Evolutionary conservation across 164 flowering plant species (phyloP).

Genomic region (Cinnamomum chago): DNA sequence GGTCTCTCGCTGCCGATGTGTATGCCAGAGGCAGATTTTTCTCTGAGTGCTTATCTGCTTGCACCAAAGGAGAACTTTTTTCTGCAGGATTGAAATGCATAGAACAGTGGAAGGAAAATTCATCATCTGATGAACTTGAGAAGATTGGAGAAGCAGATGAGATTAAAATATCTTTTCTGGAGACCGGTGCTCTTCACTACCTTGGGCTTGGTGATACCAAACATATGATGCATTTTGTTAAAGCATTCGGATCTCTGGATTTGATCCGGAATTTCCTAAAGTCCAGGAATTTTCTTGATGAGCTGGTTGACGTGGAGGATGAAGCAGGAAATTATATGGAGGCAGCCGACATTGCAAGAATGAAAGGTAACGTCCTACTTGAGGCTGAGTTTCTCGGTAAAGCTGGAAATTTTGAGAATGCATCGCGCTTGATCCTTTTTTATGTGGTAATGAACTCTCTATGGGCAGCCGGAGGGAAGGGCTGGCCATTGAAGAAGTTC

Average conservation of each 20-base stretch:
- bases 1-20: conserved; percentile 43
- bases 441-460: conserved; percentile 39
- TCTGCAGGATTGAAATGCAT: conserved; percentile 43
- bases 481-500: conserved; percentile 61
- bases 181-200: conserved; percentile 43
- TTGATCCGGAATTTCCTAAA: conserved; percentile 32
- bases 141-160: conserved; percentile 18
- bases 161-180: conserved; percentile 38
- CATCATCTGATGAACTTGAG: conserved; percentile 2
- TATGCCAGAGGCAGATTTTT: conserved; percentile 36
- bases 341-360: conserved; percentile 47
- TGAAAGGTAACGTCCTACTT: conserved; percentile 36
- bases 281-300: conserved; percentile 33
- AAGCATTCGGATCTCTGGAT: conserved; percentile 31
- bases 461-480: conserved; percentile 40
- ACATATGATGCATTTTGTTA: conserved; percentile 46
- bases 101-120: conserved; percentile 37
- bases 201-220: conserved; percentile 26
- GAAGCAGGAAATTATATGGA: conserved; percentile 48
- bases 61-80: conserved; percentile 38
- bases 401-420: conserved; percentile 39
- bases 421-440: conserved; percentile 35
- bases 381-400: conserved; percentile 57
- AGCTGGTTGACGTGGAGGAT: conserved; percentile 47
- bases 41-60: conserved; percentile 39